phyloP scores from a whole-genome alignment of 2,329 filamentous ascomycete species.

The Fusarium irregulare region DNA sequence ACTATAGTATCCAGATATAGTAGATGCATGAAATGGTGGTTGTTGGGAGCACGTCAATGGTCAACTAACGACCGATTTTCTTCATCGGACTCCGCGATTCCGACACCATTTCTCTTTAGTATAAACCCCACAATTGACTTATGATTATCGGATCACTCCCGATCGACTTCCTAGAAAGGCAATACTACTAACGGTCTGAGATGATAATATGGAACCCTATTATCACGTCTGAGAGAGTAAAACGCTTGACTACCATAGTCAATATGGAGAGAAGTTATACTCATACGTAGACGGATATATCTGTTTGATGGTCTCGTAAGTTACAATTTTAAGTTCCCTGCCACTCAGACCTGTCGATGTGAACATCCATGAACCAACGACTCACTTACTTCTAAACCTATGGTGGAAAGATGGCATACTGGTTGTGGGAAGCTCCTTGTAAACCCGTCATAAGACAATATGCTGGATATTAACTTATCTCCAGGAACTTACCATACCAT shows the following conservation, averaged over 20 bases:
- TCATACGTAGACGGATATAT: background rate
- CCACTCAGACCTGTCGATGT: background rate
- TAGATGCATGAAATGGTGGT: background rate
- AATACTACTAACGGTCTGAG: slow-evolving; percentile 1
- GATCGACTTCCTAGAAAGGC: slow-evolving; percentile 16
- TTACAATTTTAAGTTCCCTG: background rate
- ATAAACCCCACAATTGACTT: slow-evolving; percentile 14
- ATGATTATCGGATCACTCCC: slow-evolving; percentile 18
- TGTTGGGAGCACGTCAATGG: slow-evolving; percentile 1
- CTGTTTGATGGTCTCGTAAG: background rate
- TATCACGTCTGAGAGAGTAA: background rate
- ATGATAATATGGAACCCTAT: background rate
- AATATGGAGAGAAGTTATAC: no score
- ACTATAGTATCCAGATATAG: background rate
- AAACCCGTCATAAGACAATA: no score
- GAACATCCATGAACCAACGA: no score
- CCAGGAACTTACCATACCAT: no score
- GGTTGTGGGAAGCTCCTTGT: no score
- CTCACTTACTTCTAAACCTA: no score
- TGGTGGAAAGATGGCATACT: no score
- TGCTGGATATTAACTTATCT: no score
- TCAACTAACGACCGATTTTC: slow-evolving; percentile 12
- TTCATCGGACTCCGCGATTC: slow-evolving; percentile 10
- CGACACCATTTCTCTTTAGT: slow-evolving; percentile 4
- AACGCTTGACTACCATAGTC: background rate